phyloP scores from a whole-genome alignment of 1,284 basidiomycete species.

The Irpex sp. region DNA sequence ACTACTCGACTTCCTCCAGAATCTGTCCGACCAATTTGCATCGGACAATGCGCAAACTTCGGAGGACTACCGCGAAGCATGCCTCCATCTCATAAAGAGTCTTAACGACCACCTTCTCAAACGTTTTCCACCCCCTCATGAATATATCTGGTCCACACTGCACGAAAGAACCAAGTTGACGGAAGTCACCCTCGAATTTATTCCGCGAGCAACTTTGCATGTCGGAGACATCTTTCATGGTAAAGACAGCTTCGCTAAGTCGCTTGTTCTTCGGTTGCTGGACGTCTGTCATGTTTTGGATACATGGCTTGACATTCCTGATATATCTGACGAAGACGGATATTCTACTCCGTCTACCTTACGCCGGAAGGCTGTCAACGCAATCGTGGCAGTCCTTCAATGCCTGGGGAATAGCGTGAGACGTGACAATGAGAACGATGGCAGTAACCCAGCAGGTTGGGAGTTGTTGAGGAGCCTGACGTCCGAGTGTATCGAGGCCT shows the following conservation, averaged over 20 bases:
- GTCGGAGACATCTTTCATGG: constrained; percentile 6
- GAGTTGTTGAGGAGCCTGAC: constrained; percentile 41
- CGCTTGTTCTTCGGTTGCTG: constrained; percentile 47
- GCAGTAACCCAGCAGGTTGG: constrained; percentile 33
- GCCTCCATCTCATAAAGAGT: constrained; percentile 2
- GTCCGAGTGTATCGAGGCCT: constrained; percentile 30
- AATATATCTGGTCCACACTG: constrained; percentile 46
- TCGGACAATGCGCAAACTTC: not conserved
- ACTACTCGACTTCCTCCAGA: constrained; percentile 5
- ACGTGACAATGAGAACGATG: constrained; percentile 29
- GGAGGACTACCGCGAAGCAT: not conserved
- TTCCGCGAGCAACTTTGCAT: constrained; percentile 38
- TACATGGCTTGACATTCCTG: constrained; percentile 47
- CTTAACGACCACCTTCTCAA: constrained; percentile 26
- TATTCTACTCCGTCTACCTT: constrained; percentile 19
- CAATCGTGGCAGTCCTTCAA: constrained; percentile 33
- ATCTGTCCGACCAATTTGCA: not conserved
- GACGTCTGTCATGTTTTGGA: constrained; percentile 52
- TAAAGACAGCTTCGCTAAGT: constrained; percentile 38
- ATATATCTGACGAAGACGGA: constrained; percentile 29
- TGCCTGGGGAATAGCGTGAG: constrained; percentile 35
- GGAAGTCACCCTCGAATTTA: constrained; percentile 46
- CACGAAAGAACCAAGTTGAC: constrained; percentile 56
- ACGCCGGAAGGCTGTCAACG: constrained; percentile 27
- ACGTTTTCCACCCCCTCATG: constrained; percentile 43